A percentile compares a stretch with the other conserved stretches of the same genome.
These are phyloP conservation scores for Globisporangium alternatum DNA, from an alignment of 352 stramenopile species.

Conservation along the genomic window DNA sequence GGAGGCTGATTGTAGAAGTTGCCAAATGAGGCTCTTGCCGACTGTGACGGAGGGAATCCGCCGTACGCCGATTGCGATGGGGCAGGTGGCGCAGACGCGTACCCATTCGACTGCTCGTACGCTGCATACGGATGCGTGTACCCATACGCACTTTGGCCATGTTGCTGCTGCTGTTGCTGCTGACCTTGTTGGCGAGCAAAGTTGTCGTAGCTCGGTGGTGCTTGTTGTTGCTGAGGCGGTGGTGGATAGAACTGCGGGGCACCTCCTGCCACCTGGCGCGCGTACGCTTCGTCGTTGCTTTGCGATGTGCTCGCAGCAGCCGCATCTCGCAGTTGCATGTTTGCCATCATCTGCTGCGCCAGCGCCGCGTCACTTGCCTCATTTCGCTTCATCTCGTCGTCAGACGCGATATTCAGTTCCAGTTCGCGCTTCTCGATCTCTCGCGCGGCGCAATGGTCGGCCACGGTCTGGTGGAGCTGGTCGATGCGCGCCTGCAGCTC, in stretches of 20 bases:
- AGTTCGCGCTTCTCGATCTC: slow-evolving; percentile 71
- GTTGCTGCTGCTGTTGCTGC: slow-evolving; percentile 24
- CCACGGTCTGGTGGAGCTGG: slow-evolving; percentile 70
- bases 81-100: slow-evolving; percentile 11
- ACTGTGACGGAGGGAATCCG: slow-evolving; percentile 25
- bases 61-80: slow-evolving; percentile 21
- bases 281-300: slow-evolving; percentile 55
- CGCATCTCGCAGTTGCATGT: slow-evolving; percentile 41
- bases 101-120: slow-evolving; percentile 35
- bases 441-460: slow-evolving; percentile 64
- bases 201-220: slow-evolving; percentile 37
- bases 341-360: slow-evolving; percentile 72
- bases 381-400: slow-evolving; percentile 51
- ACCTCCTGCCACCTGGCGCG: slow-evolving; percentile 44
- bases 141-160: slow-evolving; percentile 1
- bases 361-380: slow-evolving; percentile 49
- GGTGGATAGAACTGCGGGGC: slow-evolving; percentile 40
- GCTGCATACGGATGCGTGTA: slow-evolving; percentile 31
- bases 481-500: slow-evolving; percentile 52
- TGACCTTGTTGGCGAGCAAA: slow-evolving; percentile 27
- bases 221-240: slow-evolving; percentile 13
- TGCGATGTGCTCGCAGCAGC: slow-evolving; percentile 3
- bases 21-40: slow-evolving; percentile 31
- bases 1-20: slow-evolving; percentile 39
- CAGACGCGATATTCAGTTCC: slow-evolving; percentile 57